Conservation (phyloP, 1,139 yeast genomes). For the Diutina rugosa region DNA sequence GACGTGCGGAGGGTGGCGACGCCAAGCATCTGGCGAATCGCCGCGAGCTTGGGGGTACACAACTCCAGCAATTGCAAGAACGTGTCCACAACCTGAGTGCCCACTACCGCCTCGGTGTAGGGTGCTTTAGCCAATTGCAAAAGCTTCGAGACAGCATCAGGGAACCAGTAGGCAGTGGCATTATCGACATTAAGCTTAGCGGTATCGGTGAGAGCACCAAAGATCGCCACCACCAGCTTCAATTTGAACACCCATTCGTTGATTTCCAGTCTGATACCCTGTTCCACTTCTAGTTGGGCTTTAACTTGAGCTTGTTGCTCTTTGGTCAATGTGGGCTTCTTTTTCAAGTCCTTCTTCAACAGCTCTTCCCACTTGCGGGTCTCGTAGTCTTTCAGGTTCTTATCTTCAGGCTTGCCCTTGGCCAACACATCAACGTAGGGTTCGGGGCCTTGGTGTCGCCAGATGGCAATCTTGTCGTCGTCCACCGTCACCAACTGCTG, state of each 20-base stretch:
- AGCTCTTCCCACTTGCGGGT: conserved; percentile 84
- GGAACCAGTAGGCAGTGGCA: background rate
- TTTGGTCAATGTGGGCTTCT: conserved; percentile 55
- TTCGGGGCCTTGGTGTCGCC: conserved; percentile 58
- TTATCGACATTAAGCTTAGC: background rate
- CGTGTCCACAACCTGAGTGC: background rate
- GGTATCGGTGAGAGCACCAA: background rate
- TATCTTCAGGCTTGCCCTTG: conserved; percentile 28
- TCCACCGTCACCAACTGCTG: conserved; percentile 14
- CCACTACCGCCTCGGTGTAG: background rate
- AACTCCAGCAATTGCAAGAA: background rate
- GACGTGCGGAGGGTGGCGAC: conserved; percentile 51
- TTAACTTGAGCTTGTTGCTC: conserved; percentile 59
- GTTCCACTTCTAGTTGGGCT: conserved; percentile 52
- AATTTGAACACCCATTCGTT: background rate
- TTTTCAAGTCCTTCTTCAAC: conserved; percentile 60
- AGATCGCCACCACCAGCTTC: background rate
- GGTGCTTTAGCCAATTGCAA: background rate
- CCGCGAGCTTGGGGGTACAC: conserved; percentile 19
- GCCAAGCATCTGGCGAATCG: conserved; percentile 43
- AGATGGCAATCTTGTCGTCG: conserved; percentile 33
- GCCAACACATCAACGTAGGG: conserved; percentile 54
- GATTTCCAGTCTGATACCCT: conserved; percentile 27
- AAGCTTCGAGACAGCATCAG: background rate
- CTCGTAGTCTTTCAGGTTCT: conserved; percentile 73